Evolutionary conservation across 2,329 filamentous ascomycete species (phyloP).

Genomic region (Plenodomus biglobosus): DNA sequence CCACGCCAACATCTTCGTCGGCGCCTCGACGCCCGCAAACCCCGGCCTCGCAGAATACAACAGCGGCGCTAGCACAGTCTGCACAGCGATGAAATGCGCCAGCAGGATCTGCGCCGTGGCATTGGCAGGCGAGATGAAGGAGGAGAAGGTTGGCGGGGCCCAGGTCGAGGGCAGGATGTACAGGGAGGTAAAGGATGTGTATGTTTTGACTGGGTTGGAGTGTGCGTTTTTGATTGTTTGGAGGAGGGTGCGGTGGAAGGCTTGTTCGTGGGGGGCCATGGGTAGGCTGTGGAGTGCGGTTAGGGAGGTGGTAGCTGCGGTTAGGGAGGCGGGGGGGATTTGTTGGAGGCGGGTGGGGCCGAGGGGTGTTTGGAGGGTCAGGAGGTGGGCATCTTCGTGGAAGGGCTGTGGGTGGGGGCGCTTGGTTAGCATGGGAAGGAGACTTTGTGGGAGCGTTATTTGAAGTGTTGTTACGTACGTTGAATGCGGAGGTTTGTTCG

Average conservation of each 20-base stretch:
- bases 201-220: constrained; percentile 39
- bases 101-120: constrained; percentile 48
- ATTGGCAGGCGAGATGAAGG: constrained; percentile 49
- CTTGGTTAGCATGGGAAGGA: no score
- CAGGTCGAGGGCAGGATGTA: constrained; percentile 48
- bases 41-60: constrained; percentile 36
- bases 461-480: constrained; percentile 36
- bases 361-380: constrained; percentile 34
- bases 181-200: constrained; percentile 47
- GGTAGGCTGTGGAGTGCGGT: constrained; percentile 26
- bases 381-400: constrained; percentile 39
- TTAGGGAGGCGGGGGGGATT: constrained; percentile 33
- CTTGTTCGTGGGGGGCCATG: constrained; percentile 32
- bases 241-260: constrained; percentile 31
- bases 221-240: constrained; percentile 34
- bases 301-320: constrained; percentile 35
- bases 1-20: constrained; percentile 36
- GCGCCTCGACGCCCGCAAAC: constrained; percentile 38
- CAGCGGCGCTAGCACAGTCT: constrained; percentile 50
- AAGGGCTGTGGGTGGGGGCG: no score
- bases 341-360: constrained; percentile 14
- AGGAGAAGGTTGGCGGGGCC: constrained; percentile 46
- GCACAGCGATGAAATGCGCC: constrained; percentile 52
- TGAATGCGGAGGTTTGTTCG: constrained; percentile 30
- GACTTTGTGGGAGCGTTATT: no score